Evolutionary conservation across 306 rosid genomes (phyloP).

Genomic region (Casuarina glauca): DNA sequence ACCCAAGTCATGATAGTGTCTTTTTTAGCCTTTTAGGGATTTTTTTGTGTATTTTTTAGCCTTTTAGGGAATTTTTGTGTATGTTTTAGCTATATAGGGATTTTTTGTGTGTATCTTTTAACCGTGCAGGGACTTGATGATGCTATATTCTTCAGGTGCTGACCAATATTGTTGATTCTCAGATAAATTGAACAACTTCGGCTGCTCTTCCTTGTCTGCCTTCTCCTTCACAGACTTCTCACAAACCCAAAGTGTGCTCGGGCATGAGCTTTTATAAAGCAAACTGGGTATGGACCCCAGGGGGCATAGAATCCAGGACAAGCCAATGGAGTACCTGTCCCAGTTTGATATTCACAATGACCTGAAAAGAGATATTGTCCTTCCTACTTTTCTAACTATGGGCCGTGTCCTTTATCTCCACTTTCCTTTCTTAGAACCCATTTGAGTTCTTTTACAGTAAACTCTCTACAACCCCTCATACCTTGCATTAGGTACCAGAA

Average conservation of each 20-base stretch:
- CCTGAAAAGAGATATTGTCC: conserved; percentile 61
- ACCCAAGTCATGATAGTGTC: no score
- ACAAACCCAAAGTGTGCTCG: conserved; percentile 40
- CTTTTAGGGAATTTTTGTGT: no score
- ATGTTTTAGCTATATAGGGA: no score
- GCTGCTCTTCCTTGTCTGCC: conserved; percentile 31
- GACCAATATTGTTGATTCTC: conserved; percentile 19
- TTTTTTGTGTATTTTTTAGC: no score
- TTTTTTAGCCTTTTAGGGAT: no score
- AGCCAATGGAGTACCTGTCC: conserved; percentile 45
- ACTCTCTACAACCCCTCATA: conserved; percentile 26
- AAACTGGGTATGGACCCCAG: conserved; percentile 28
- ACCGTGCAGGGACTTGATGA: conserved; percentile 18
- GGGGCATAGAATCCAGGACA: conserved; percentile 53
- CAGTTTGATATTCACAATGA: conserved; percentile 46
- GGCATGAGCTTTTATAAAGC: conserved; percentile 57
- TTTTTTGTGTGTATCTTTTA: no score
- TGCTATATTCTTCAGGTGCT: conserved; percentile 27
- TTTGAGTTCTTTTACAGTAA: conserved; percentile 35
- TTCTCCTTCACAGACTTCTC: conserved; percentile 30
- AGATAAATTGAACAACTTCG: conserved; percentile 27
- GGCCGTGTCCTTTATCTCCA: conserved; percentile 37
- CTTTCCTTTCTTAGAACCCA: conserved; percentile 43
- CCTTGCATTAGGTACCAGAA: conserved; percentile 58
- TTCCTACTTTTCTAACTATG: conserved; percentile 48